These are phyloP conservation scores for Furcasterigmium furcatum DNA, from an alignment of 2,329 filamentous ascomycete species.

Conservation along the genomic window DNA sequence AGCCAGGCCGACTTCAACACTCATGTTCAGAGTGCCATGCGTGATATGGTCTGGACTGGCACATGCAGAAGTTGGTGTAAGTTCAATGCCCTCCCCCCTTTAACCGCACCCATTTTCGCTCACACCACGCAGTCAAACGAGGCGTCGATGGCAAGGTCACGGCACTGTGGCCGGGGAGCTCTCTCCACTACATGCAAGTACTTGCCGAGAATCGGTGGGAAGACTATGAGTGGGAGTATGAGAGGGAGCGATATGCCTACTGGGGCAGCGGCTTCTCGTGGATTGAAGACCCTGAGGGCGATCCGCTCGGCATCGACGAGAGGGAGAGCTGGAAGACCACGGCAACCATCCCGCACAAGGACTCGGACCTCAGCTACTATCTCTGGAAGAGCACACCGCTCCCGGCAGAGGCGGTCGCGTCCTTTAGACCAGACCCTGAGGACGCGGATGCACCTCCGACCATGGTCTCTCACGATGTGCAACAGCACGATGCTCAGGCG, in stretches of 20 bases:
- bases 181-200: constrained; percentile 42
- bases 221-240: constrained; percentile 18
- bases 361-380: constrained; percentile 10
- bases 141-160: constrained; percentile 31
- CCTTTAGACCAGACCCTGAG: too few species aligned
- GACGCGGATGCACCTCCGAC: too few species aligned
- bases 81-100: not conserved
- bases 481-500: too few species aligned
- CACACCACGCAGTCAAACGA: constrained; percentile 14
- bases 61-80: not conserved
- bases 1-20: constrained; percentile 42
- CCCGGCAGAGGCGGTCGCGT: not conserved
- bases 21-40: constrained; percentile 36
- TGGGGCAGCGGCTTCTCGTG: constrained; percentile 17
- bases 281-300: constrained; percentile 15
- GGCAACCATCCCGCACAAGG: constrained; percentile 3
- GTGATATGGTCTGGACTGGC: constrained; percentile 19
- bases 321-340: constrained; percentile 3
- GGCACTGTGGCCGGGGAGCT: constrained; percentile 37
- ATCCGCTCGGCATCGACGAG: constrained; percentile 13
- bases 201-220: constrained; percentile 23
- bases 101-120: too few species aligned
- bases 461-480: too few species aligned
- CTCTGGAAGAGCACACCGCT: not conserved
- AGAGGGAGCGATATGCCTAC: constrained; percentile 15